A percentile compares a stretch with the other conserved stretches of the same genome.
Conservation (phyloP, 2,329 filamentous ascomycete genomes). For the Epichloe sylvatica region DNA sequence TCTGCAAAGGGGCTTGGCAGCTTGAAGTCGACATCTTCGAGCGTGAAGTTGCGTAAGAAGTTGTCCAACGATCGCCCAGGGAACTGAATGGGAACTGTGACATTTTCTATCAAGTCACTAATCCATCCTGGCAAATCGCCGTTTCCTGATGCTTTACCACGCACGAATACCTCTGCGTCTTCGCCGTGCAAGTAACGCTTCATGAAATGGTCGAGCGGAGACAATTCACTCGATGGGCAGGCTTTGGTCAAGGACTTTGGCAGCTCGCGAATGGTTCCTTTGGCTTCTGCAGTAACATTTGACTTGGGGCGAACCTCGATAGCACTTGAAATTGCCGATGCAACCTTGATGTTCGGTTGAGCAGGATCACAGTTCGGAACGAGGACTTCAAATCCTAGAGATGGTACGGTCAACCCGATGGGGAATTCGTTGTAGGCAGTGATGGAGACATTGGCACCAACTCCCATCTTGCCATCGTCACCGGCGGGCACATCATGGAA, state of each 20-base stretch:
- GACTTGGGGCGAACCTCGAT: conserved; percentile 55
- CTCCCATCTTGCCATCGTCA: conserved; percentile 41
- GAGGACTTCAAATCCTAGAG: conserved; percentile 71
- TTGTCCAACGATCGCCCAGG: conserved; percentile 70
- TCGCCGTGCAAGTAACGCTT: conserved; percentile 70
- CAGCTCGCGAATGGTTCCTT: conserved; percentile 57
- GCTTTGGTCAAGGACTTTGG: conserved; percentile 56
- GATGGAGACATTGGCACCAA: conserved; percentile 69
- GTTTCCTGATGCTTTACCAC: conserved; percentile 55
- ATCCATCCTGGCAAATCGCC: conserved; percentile 70
- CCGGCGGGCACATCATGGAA: conserved; percentile 54
- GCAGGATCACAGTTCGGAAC: conserved; percentile 64
- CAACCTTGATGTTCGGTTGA: conserved; percentile 64
- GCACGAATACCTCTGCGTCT: conserved; percentile 66
- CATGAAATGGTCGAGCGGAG: conserved; percentile 72
- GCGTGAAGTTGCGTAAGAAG: conserved; percentile 74
- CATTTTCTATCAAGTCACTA: conserved; percentile 60
- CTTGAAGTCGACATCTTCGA: conserved; percentile 73
- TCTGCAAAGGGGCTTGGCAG: conserved; percentile 71
- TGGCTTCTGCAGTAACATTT: conserved; percentile 54
- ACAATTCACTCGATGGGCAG: conserved; percentile 65
- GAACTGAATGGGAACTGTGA: conserved; percentile 74
- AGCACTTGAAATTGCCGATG: conserved; percentile 54
- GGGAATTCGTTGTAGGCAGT: conserved; percentile 64
- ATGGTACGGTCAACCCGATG: conserved; percentile 60